Percentiles rank a stretch among this genome's conserved stretches.
These are phyloP conservation scores for Cryptococcus floricola DNA, from an alignment of 1,284 basidiomycete species.

Conservation along the genomic window DNA sequence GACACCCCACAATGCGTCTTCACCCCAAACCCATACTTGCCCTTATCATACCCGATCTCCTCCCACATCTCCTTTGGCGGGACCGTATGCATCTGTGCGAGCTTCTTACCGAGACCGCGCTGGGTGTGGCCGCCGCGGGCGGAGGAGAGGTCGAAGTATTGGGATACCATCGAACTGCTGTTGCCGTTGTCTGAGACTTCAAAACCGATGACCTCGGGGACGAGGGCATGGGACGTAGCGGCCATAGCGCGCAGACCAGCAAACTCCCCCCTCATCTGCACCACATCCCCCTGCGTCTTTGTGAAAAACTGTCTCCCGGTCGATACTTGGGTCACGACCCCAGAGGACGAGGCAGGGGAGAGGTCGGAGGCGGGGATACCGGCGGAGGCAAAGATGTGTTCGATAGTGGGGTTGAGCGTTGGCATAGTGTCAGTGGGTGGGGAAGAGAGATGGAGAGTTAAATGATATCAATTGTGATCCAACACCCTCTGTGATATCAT, in stretches of 20 bases:
- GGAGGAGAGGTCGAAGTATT: conserved; percentile 59
- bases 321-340: conserved; percentile 6
- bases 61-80: conserved; percentile 35
- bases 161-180: conserved; percentile 60
- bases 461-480: not conserved
- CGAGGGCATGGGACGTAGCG: conserved; percentile 62
- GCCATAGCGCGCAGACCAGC: conserved; percentile 65
- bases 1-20: conserved; percentile 79
- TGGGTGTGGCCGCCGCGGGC: conserved; percentile 46
- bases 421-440: not conserved
- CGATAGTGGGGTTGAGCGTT: conserved; percentile 14
- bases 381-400: conserved; percentile 15
- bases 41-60: conserved; percentile 20
- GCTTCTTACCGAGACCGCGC: conserved; percentile 49
- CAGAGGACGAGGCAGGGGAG: conserved; percentile 5
- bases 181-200: conserved; percentile 50
- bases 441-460: not conserved
- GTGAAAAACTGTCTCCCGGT: conserved; percentile 21
- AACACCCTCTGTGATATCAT: not conserved
- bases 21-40: conserved; percentile 68
- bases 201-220: conserved; percentile 60
- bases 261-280: conserved; percentile 67
- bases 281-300: conserved; percentile 23
- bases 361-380: conserved; percentile 13
- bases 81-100: conserved; percentile 60